Conservation (phyloP, 192 early-diverging fungal genomes). For the Piromyces sp. region DNA sequence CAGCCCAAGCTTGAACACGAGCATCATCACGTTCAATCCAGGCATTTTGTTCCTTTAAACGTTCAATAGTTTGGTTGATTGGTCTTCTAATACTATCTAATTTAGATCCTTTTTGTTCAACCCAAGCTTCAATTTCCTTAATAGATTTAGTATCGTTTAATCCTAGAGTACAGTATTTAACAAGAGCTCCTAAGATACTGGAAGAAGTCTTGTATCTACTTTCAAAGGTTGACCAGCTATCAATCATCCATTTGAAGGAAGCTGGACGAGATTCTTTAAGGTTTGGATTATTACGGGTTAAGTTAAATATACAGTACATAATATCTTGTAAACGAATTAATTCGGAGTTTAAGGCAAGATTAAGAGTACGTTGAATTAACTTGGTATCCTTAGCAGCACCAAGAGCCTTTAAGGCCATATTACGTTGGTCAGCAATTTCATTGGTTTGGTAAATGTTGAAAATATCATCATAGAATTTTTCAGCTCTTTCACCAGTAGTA, state of each 20-base stretch:
- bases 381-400: conserved; percentile 26
- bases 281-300: neutral
- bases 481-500: neutral
- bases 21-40: neutral
- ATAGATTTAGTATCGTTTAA: neutral
- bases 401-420: conserved; percentile 33
- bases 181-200: neutral
- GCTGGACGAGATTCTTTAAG: neutral
- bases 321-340: conserved; percentile 54
- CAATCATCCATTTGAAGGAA: neutral
- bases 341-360: conserved; percentile 37
- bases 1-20: neutral
- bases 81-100: neutral
- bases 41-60: neutral
- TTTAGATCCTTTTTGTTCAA: neutral
- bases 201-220: neutral
- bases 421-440: conserved; percentile 37
- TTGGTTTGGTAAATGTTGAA: neutral
- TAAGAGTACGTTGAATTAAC: conserved; percentile 39
- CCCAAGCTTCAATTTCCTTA: neutral
- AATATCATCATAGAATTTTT: neutral
- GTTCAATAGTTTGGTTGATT: neutral
- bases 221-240: neutral
- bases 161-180: neutral
- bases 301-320: neutral